phyloP scores from a whole-genome alignment of 495 filamentous ascomycete genomes.

The Delitschia confertaspora region DNA sequence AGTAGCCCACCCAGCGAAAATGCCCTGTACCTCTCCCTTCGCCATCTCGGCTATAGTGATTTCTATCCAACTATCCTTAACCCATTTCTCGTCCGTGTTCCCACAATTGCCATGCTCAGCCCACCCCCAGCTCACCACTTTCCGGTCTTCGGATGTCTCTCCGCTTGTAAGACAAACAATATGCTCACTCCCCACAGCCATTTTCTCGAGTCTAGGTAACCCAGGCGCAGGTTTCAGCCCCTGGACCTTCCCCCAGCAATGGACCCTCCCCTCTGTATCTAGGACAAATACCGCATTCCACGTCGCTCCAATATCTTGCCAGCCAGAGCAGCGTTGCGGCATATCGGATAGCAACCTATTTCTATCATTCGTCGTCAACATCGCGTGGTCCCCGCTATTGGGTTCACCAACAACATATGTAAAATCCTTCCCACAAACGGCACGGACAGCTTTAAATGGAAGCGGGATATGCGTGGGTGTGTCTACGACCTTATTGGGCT shows the following conservation, averaged over 20 bases:
- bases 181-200: slow-evolving; percentile 87
- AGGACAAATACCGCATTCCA: slow-evolving; percentile 77
- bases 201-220: slow-evolving; percentile 42
- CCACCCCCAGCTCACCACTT: slow-evolving; percentile 80
- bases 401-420: slow-evolving; percentile 57
- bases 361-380: slow-evolving; percentile 61
- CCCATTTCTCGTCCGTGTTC: slow-evolving; percentile 48
- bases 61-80: slow-evolving; percentile 53
- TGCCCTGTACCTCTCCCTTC: no score
- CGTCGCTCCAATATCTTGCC: slow-evolving; percentile 58
- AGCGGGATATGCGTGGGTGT: slow-evolving; percentile 51
- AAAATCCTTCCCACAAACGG: slow-evolving; percentile 73
- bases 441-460: slow-evolving; percentile 48
- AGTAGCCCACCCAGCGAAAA: no score
- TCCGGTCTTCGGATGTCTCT: slow-evolving; percentile 42
- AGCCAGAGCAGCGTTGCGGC: slow-evolving; percentile 32
- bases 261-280: slow-evolving; percentile 44
- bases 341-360: slow-evolving; percentile 48
- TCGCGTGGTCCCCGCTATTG: slow-evolving; percentile 45
- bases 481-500: slow-evolving; percentile 40
- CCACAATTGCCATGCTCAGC: slow-evolving; percentile 97
- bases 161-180: slow-evolving; percentile 56
- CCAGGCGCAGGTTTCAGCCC: slow-evolving; percentile 62
- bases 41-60: background rate
- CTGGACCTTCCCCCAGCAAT: slow-evolving; percentile 72